Conservation (phyloP, 2,329 filamentous ascomycete genomes). For the Zymoseptoria passerinii region DNA sequence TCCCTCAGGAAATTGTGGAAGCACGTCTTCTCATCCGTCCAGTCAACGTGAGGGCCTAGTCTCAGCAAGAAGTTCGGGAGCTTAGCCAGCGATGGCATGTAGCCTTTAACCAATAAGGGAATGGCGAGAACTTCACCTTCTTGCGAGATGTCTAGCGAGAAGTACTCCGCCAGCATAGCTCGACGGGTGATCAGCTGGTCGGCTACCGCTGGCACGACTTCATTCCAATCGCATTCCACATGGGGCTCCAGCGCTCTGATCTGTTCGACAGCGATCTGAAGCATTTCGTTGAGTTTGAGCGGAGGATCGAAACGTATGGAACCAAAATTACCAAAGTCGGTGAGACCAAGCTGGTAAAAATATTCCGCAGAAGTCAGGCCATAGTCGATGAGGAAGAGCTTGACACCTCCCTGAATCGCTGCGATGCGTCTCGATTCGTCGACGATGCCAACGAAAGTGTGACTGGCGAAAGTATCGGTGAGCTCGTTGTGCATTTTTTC, state of each 20-base stretch:
- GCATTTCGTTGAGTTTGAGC: conserved; percentile 60
- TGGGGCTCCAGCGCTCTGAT: conserved; percentile 42
- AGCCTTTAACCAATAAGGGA: conserved; percentile 80
- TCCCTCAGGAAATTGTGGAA: conserved; percentile 81
- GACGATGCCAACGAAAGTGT: conserved; percentile 89
- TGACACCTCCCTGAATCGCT: conserved; percentile 89
- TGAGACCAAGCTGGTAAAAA: conserved; percentile 91
- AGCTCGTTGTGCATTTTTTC: conserved; percentile 75
- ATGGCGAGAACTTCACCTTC: conserved; percentile 69
- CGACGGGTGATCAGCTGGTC: conserved; percentile 63
- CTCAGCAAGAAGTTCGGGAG: conserved; percentile 80
- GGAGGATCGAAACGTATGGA: conserved; percentile 70
- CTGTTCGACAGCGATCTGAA: conserved; percentile 63
- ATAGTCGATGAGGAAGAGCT: conserved; percentile 88
- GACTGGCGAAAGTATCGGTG: conserved; percentile 76
- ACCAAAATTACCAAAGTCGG: conserved; percentile 94
- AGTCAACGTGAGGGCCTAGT: conserved; percentile 80
- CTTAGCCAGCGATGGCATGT: conserved; percentile 77
- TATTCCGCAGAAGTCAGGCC: conserved; percentile 77
- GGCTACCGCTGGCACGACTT: conserved; percentile 58
- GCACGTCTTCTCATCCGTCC: conserved; percentile 75
- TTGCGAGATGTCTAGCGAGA: conserved; percentile 72
- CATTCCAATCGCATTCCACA: conserved; percentile 55
- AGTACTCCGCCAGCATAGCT: conserved; percentile 89
- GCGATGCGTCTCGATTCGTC: conserved; percentile 78